Percentiles rank a stretch among this genome's conserved stretches.
Evolutionary conservation across 768 basidiomycete genomes (phyloP).

Genomic region (Lentinula aciculospora): DNA sequence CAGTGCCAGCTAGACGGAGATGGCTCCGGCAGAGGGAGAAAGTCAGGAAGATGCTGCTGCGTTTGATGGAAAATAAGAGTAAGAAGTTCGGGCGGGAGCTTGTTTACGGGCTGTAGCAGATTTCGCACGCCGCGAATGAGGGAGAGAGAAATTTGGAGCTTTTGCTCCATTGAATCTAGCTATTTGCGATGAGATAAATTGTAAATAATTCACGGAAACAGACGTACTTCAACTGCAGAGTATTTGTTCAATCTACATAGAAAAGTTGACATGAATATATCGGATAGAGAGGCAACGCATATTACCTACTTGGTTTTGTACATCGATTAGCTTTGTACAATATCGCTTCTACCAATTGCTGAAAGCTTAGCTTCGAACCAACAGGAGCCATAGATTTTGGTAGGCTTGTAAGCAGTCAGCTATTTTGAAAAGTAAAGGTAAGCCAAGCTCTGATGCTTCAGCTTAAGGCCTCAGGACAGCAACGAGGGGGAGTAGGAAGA

Average conservation of each 20-base stretch:
- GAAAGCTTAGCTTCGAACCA: conserved; percentile 3
- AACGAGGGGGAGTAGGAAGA: not conserved
- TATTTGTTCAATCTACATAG: conserved; percentile 1
- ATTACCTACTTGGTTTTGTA: conserved; percentile 1
- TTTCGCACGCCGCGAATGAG: conserved; percentile 9
- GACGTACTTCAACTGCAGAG: not conserved
- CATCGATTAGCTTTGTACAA: conserved; percentile 5
- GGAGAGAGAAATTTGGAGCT: conserved; percentile 7
- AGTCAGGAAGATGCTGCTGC: conserved; percentile 8
- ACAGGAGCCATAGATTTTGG: not conserved
- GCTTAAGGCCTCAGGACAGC: not conserved
- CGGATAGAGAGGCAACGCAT: not conserved
- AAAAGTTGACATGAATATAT: not conserved
- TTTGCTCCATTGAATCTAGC: conserved; percentile 8
- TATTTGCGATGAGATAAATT: not conserved
- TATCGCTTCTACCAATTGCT: conserved; percentile 6
- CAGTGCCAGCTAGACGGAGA: not conserved
- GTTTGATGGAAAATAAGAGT: conserved; percentile 7
- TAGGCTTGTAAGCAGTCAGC: not conserved
- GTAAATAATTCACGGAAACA: not conserved
- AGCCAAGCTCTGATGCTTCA: not conserved
- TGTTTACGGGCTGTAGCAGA: conserved; percentile 4
- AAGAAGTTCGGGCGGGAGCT: conserved; percentile 8
- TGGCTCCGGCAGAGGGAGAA: conserved; percentile 1
- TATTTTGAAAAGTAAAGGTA: not conserved